These are phyloP conservation scores for Barnettozyma sucrosica DNA, from an alignment of 805 yeast species.

Conservation along the genomic window DNA sequence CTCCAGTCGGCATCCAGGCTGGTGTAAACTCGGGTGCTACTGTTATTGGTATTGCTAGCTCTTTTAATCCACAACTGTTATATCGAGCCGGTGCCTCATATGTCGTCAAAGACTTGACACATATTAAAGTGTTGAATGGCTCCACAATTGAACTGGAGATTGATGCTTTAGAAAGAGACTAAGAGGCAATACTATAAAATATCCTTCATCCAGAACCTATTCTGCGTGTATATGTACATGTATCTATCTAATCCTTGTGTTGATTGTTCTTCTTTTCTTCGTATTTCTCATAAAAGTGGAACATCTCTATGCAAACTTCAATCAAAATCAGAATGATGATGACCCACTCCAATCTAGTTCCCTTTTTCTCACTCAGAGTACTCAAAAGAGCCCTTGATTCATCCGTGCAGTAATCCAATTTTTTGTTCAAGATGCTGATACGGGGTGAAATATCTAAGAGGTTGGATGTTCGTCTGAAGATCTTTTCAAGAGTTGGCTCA, in stretches of 20 bases:
- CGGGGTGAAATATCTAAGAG: slow-evolving; percentile 73
- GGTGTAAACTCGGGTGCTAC: slow-evolving; percentile 83
- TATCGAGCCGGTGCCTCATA: slow-evolving; percentile 75
- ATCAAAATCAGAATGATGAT: slow-evolving; percentile 77
- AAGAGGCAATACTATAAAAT: background rate
- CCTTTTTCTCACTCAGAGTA: slow-evolving; percentile 68
- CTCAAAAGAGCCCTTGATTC: slow-evolving; percentile 75
- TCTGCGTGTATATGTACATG: background rate
- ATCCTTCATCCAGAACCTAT: background rate
- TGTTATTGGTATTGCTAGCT: slow-evolving; percentile 79
- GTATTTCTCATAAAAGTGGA: slow-evolving; percentile 63
- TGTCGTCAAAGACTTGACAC: slow-evolving; percentile 64
- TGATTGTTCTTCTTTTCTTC: slow-evolving; percentile 9
- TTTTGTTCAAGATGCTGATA: slow-evolving; percentile 72
- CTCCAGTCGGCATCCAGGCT: slow-evolving; percentile 84
- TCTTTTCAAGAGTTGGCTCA: slow-evolving; percentile 76
- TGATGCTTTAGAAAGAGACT: slow-evolving; percentile 18
- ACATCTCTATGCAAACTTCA: slow-evolving; percentile 77
- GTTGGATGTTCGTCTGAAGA: slow-evolving; percentile 65
- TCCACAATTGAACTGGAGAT: slow-evolving; percentile 19
- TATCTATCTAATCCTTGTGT: background rate
- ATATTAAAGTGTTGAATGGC: slow-evolving; percentile 24
- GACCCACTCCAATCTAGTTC: slow-evolving; percentile 81
- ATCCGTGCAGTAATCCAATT: slow-evolving; percentile 86
- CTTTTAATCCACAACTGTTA: slow-evolving; percentile 47